phyloP scores from a whole-genome alignment of 371 early-diverging fungal genomes.

The Mortierella sp. region DNA sequence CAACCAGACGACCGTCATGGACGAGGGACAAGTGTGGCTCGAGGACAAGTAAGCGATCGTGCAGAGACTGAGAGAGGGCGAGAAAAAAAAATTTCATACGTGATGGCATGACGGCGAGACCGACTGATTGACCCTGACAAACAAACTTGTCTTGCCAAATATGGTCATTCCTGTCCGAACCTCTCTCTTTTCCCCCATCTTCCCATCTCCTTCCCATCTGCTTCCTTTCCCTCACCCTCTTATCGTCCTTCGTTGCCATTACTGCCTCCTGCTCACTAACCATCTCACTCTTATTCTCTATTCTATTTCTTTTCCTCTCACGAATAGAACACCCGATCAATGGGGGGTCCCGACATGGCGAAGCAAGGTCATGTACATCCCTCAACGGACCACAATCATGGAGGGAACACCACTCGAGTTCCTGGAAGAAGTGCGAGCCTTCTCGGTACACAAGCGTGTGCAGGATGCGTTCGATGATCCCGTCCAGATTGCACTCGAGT shows the following conservation, averaged over 20 bases:
- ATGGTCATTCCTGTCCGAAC: conserved; percentile 31
- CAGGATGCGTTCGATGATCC: conserved; percentile 67
- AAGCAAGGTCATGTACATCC: conserved; percentile 86
- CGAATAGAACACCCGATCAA: conserved; percentile 64
- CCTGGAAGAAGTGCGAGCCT: conserved; percentile 69
- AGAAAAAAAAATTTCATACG: neutral
- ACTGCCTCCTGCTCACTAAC: too few species aligned
- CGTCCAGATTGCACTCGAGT: conserved; percentile 59
- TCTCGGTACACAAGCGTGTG: conserved; percentile 66
- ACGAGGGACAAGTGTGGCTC: conserved; percentile 72
- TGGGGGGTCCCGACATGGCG: conserved; percentile 84
- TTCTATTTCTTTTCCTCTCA: neutral
- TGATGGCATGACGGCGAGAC: neutral
- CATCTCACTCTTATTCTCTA: neutral
- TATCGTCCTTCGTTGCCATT: too few species aligned
- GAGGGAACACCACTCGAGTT: conserved; percentile 83
- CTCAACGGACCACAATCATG: conserved; percentile 80
- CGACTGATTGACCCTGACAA: neutral
- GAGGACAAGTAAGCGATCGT: conserved; percentile 61
- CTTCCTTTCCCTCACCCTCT: neutral
- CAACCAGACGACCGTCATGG: conserved; percentile 79
- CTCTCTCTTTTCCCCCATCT: neutral
- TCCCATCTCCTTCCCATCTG: neutral
- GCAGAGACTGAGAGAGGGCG: too few species aligned
- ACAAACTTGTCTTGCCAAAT: conserved; percentile 2